Base-by-base conservation (phyloP, 345 rosid species). In the Geranium brycei region DNA sequence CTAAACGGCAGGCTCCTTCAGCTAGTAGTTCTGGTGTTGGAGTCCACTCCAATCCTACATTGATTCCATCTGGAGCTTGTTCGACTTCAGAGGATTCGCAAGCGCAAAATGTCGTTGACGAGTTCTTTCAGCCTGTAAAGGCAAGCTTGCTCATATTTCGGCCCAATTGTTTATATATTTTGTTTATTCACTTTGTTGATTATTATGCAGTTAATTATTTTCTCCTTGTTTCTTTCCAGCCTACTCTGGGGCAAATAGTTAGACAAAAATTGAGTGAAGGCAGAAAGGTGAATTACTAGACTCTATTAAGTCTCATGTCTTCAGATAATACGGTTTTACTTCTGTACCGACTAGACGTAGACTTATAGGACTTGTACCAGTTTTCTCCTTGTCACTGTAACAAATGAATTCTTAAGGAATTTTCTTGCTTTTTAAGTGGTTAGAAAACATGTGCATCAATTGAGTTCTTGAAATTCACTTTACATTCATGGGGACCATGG, bases 231-330 rank as follows among this genome's bases (percentile, higher is more conserved):
- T 30, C 28, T 63, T 61, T 76, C 64, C 81, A 91, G 97, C 93
- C 87, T 38, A 84, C 89, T 6, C 71, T 88, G 80, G 93, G 87
- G 30, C 97, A 88, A 70, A 72, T 91, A 69, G 89, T 88, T 62
- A 83, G 93, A 72, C 96, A 88, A 76, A 91, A 83, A 71, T 78
- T 91, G 78, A 83, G 95, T 60, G 97, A 84, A 81, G 97, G 95
- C 70, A 86, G 92, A 77, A 87, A 87, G 92, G 95, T 91, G 79
- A 64, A 31, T 19, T 62, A 61, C 11, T 47, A 19, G 31, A 38
- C 58, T 69, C 8, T 17, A 19, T 60, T 16, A 51, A 57, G 59
- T 70, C 31, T 32, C 7, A 59, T 58, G 8, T 59, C 31, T n/a
- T 53, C n/a, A 15, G 17, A 19, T 7, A 5, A 38, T 38, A 8